A percentile compares a stretch with the other conserved stretches of the same genome.
These are phyloP conservation scores for Teratosphaeria pseudoeucalypti DNA, from an alignment of 2,329 filamentous ascomycete species.

Conservation along the genomic window DNA sequence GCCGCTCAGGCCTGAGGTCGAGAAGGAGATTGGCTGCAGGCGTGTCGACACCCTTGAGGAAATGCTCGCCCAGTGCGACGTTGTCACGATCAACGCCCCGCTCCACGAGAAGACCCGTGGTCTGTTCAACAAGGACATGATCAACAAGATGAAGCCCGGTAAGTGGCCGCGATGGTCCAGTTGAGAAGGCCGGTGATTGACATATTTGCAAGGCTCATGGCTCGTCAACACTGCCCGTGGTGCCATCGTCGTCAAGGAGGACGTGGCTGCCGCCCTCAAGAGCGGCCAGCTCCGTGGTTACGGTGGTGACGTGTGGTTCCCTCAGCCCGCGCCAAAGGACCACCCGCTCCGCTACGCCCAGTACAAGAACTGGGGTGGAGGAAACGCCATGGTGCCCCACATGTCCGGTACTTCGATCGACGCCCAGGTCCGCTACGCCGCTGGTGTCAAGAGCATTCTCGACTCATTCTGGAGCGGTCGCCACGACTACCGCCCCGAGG, in stretches of 20 bases:
- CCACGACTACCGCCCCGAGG: conserved; percentile 78
- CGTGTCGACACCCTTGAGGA: conserved; percentile 85
- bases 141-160: conserved; percentile 98
- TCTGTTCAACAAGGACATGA: conserved; percentile 96
- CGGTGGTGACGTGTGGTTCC: conserved; percentile 90
- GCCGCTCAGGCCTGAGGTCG: conserved; percentile 70
- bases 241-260: conserved; percentile 98
- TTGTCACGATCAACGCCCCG: conserved; percentile 99
- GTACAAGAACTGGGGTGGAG: conserved; percentile 89
- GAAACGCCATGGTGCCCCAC: conserved; percentile 98
- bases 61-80: conserved; percentile 84
- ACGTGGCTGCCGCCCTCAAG: conserved; percentile 88
- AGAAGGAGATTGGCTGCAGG: conserved; percentile 92
- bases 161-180: conserved; percentile 21
- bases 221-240: conserved; percentile 97
- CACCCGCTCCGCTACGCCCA: conserved; percentile 78
- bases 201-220: conserved; percentile 61
- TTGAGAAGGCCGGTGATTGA: conserved; percentile 4
- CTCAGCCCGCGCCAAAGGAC: conserved; percentile 87
- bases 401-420: conserved; percentile 99
- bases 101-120: conserved; percentile 96
- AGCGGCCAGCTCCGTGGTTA: conserved; percentile 83
- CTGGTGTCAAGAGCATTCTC: conserved; percentile 69
- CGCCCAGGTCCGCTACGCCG: conserved; percentile 64
- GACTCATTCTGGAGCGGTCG: conserved; percentile 81